Percentiles rank a stretch among this genome's conserved stretches.
Evolutionary conservation across 345 rosid species (phyloP).

Genomic region (Adansonia digitata): DNA sequence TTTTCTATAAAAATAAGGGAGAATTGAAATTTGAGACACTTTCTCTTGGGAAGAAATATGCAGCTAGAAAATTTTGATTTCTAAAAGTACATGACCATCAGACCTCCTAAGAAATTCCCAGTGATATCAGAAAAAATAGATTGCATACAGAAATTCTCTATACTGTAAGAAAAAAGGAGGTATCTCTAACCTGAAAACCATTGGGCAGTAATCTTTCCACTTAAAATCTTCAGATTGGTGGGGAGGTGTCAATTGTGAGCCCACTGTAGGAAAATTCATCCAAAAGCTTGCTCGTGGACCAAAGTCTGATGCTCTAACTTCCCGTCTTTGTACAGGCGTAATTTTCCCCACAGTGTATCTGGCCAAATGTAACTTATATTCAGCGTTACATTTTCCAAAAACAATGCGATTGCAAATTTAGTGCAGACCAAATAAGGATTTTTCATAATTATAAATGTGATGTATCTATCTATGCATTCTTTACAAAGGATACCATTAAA

Average conservation of each 20-base stretch:
- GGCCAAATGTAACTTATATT: slow-evolving; percentile 20
- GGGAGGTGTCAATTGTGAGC: slow-evolving; percentile 87
- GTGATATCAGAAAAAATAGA: background rate
- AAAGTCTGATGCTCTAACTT: slow-evolving; percentile 85
- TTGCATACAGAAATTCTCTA: background rate
- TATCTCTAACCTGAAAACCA: slow-evolving; percentile 83
- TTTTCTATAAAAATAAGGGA: background rate
- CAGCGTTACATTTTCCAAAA: background rate
- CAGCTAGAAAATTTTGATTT: background rate
- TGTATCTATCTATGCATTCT: slow-evolving; percentile 1
- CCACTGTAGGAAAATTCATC: slow-evolving; percentile 91
- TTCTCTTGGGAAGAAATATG: background rate
- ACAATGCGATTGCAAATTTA: background rate
- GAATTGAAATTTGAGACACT: background rate
- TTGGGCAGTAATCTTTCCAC: slow-evolving; percentile 99
- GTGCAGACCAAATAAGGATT: background rate
- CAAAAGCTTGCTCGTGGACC: slow-evolving; percentile 96
- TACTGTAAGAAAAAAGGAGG: background rate
- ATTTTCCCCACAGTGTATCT: slow-evolving; percentile 98
- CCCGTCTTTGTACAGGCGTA: slow-evolving; percentile 85
- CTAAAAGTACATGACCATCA: background rate
- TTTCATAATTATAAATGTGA: background rate
- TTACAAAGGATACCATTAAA: background rate
- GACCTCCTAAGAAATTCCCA: background rate
- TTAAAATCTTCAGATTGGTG: slow-evolving; percentile 90